Evolutionary conservation across 2,329 filamentous ascomycete species (phyloP), one percentile per base, ranked within the genome.

Genomic region (Rugonectria rugulosa): DNA sequence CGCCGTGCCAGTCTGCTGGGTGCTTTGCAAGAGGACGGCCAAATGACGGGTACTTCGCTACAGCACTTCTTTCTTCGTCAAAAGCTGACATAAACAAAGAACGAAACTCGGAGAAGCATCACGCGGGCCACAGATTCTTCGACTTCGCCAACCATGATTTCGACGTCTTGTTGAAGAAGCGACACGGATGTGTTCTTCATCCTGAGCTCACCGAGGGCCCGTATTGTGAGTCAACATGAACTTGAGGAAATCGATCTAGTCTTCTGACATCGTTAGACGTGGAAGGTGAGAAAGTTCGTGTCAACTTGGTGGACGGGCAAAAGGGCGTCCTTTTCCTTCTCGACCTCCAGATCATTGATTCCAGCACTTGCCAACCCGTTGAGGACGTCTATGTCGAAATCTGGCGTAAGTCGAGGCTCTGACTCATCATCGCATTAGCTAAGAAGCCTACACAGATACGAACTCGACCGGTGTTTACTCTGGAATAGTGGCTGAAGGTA

Each of bases 391-490:
- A 44, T 40, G 52, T 54, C 21, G 51, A 54, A 29, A 47, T 54
- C n/a, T 54, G 51, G 51, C 43, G 51, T 54, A 42, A 1, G 43
- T 54, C 23, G 4, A 14, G 11, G 17, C 17, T 4, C 2, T 8
- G 11, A 19, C 8, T n/a, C 20, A 41, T 15, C 15, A 5, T 41
- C 32, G 24, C 3, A 12, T 5, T 15, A 10, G 14, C 5, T 6
- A 11, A 31, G 38, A 34, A 43, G 44, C 29, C 14, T 12, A 2
- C 10, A 2, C 7, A 51, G 48, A 43, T 10, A 23, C 48, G 4
- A 51, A 51, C 55, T 59, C 73, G 17, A 76, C 74, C n/a, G 72
- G 75, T 21, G 72, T 75, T 27, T 77, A 77, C 60, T 70, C 65
- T 15, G 74, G 74, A 31, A 63, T 74, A 12, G 56, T 68, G n/a